phyloP scores from a whole-genome alignment of 2,329 filamentous ascomycete species.

The Botrytis galanthina region DNA sequence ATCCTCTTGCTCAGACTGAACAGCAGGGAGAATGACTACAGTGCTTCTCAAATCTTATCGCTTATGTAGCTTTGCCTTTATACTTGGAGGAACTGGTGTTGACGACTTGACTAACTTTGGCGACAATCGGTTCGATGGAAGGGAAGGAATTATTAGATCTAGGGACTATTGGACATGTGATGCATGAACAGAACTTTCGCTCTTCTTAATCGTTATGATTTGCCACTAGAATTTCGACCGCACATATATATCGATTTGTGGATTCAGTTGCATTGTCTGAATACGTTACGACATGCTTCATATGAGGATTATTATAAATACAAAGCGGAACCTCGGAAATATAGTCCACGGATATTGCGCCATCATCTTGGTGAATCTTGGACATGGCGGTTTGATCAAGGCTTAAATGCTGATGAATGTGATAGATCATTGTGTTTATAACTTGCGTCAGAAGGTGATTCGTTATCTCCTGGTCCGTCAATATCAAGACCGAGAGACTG shows the following conservation, averaged over 20 bases:
- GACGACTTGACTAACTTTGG: background rate
- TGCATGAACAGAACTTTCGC: background rate
- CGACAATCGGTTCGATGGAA: background rate
- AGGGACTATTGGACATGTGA: background rate
- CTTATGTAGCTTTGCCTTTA: background rate
- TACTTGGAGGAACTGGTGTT: background rate
- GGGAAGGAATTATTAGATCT: background rate
- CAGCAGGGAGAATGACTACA: background rate
- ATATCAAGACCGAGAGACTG: background rate
- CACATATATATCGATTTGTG: background rate
- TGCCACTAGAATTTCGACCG: background rate
- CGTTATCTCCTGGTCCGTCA: background rate
- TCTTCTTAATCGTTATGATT: background rate
- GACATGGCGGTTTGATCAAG: background rate
- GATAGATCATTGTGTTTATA: background rate
- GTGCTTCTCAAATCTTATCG: background rate
- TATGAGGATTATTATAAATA: background rate
- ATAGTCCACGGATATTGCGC: background rate
- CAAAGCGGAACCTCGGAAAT: background rate
- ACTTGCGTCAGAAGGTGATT: background rate
- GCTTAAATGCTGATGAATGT: background rate
- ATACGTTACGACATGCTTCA: too few relatives aligned
- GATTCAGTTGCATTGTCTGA: background rate
- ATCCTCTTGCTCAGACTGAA: background rate
- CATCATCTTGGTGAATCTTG: background rate